A percentile compares a stretch with the other conserved stretches of the same genome.
phyloP scores from a whole-genome alignment of 306 rosid species.

The Fragaria iinumae region DNA sequence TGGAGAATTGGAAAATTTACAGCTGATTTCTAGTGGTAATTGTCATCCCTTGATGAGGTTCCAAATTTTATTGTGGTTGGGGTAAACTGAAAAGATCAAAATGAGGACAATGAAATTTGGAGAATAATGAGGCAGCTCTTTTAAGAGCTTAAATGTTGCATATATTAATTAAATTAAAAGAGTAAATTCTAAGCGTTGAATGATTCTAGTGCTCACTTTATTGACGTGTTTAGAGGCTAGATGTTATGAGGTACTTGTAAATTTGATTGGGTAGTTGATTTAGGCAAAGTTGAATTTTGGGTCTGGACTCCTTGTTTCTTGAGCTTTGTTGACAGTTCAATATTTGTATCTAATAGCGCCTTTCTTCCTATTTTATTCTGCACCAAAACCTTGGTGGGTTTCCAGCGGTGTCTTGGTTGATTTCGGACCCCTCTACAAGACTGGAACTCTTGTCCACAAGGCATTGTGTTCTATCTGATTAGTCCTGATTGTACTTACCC shows the following conservation, averaged over 20 bases:
- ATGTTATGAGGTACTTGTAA: not conserved
- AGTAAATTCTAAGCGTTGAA: not conserved
- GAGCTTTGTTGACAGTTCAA: not conserved
- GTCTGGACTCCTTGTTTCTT: not conserved
- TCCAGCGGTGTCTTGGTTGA: not conserved
- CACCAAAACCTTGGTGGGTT: not conserved
- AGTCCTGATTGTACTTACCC: not conserved
- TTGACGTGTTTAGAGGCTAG: too few relatives aligned
- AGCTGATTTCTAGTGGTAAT: not conserved
- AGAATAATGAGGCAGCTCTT: not conserved
- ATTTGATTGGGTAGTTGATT: not conserved
- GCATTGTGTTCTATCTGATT: not conserved
- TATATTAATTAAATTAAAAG: not conserved
- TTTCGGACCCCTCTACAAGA: not conserved
- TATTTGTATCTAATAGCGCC: not conserved
- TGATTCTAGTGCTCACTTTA: not conserved
- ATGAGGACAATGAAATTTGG: not conserved
- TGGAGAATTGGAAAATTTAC: not conserved
- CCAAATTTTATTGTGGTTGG: not conserved
- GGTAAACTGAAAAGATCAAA: not conserved
- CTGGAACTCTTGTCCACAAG: not conserved
- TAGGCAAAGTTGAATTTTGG: not conserved
- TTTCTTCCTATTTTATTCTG: not conserved
- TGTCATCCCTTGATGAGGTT: not conserved
- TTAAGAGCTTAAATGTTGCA: not conserved